These are phyloP conservation scores for Rhodotorula diobovata DNA, from an alignment of 768 basidiomycete genomes.

Conservation along the genomic window DNA sequence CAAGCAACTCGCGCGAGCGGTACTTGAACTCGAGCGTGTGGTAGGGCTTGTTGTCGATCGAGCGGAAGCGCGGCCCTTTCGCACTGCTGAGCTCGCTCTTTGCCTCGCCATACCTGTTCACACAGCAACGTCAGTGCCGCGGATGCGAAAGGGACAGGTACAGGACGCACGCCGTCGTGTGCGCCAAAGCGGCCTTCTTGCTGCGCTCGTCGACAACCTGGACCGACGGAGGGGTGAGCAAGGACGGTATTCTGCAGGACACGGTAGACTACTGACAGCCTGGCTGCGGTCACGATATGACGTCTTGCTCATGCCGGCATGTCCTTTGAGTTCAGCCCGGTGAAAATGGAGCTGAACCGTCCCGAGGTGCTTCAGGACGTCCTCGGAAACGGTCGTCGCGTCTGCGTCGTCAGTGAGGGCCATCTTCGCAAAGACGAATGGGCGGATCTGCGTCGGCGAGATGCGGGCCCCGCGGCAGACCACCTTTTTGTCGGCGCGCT, in stretches of 20 bases:
- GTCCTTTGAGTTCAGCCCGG: not conserved
- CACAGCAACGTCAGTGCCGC: not conserved
- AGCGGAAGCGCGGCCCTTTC: not conserved
- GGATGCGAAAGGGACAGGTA: not conserved
- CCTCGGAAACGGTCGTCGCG: not conserved
- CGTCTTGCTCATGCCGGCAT: not conserved
- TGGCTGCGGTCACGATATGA: not conserved
- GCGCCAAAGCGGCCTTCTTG: constrained; percentile 17
- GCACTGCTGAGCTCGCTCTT: not conserved
- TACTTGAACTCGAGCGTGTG: constrained; percentile 27
- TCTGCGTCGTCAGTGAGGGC: constrained; percentile 10
- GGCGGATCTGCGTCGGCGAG: not conserved
- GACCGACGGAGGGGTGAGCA: not conserved
- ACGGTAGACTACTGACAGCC: not conserved
- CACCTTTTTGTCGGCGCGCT: no score
- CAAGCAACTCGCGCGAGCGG: constrained; percentile 20
- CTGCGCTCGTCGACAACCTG: constrained; percentile 24
- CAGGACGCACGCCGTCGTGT: not conserved
- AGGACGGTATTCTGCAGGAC: no score
- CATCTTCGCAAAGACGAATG: constrained; percentile 11
- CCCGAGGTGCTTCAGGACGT: constrained; percentile 15
- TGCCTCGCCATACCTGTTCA: not conserved
- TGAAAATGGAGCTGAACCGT: not conserved
- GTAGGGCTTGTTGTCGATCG: constrained; percentile 2
- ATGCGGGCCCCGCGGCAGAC: not conserved